These are phyloP conservation scores for Kitagawia praeruptora DNA, from an alignment of 129 eudicot genomes.

Conservation along the genomic window DNA sequence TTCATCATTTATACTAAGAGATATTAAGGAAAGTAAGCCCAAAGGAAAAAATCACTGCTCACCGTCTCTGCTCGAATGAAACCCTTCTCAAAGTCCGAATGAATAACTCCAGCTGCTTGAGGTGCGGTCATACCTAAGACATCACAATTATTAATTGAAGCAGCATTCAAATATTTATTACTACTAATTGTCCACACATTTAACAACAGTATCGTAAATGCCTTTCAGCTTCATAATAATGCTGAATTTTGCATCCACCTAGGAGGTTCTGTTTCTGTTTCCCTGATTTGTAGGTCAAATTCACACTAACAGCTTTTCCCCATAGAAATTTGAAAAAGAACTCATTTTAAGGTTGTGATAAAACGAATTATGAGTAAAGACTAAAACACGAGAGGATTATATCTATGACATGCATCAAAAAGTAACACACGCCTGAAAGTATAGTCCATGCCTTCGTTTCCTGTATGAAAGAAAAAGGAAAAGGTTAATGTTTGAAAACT, in stretches of 20 bases:
- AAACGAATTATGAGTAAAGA: not conserved
- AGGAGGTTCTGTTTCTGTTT: not conserved
- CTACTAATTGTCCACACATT: not conserved
- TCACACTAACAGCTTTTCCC: not conserved
- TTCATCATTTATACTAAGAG: not conserved
- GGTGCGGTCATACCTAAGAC: conserved; percentile 96
- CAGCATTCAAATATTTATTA: not conserved
- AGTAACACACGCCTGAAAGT: conserved; percentile 56
- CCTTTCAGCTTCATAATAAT: not conserved
- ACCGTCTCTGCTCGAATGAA: conserved; percentile 98
- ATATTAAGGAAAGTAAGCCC: not conserved
- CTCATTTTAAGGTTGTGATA: too few species aligned
- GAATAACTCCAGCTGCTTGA: conserved; percentile 98
- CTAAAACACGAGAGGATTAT: not conserved
- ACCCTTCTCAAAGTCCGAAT: conserved; percentile 97
- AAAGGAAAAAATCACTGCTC: conserved; percentile 17
- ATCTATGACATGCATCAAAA: not conserved
- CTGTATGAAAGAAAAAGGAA: conserved; percentile 28
- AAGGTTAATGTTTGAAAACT: not conserved
- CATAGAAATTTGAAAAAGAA: not conserved
- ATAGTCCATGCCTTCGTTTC: conserved; percentile 98
- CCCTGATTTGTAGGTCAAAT: not conserved
- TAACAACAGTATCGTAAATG: not conserved
- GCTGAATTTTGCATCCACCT: conserved; percentile 2
- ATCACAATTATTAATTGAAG: conserved; percentile 17